Base-by-base conservation (phyloP, 768 basidiomycete species). In the Pholiota molesta region DNA sequence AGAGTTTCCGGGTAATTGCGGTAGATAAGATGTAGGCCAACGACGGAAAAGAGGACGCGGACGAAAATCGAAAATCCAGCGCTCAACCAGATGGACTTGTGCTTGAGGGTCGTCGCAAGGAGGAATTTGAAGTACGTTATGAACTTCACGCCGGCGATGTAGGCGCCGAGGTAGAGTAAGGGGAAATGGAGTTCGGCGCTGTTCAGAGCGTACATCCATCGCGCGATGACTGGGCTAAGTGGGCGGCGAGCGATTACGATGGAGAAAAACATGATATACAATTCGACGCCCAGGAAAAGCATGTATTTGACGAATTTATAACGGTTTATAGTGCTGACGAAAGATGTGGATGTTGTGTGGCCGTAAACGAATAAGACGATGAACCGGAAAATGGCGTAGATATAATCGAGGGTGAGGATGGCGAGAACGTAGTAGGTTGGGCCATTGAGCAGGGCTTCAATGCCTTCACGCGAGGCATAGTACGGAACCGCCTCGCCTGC, bases 111-210 rank as follows among this genome's bases (percentile, higher is more conserved):
- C 9, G 9, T 13, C 9, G 35, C 35, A 6, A 45, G 26, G 11
- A 57, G 23, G 17, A 40, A 19, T 31, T 57, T 45, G 55, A 28
- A 29, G 55, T 57, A 57, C 14, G 13, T 5, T 5, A 44, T 13
- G 19, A 57, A 45, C 7, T 42, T 19, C 5, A 45, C 13, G 5
- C 55, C 55, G 14, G 42, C 55, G 14, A 31, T 9, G 28, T 57
- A 57, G 6, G 55, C 55, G n/a, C 29, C 28, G 29, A 47, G 3
- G 16, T 45, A 47, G 1, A 37, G 7, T 5, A 57, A 9, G 13
- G 55, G 55, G n/a, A 44, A 57, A 26, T 57, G 55, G 26, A 57
- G 42, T 13, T 57, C 40, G 26, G 40, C 55, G 26, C 35, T 26
- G 55, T 57, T 57, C 13, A 39, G n/a, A n/a, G 39, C 26, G 29